Evolutionary conservation across 2,329 filamentous ascomycete genomes (phyloP), one percentile per base, ranked within the genome.

Genomic region (Diaporthe vaccinii): DNA sequence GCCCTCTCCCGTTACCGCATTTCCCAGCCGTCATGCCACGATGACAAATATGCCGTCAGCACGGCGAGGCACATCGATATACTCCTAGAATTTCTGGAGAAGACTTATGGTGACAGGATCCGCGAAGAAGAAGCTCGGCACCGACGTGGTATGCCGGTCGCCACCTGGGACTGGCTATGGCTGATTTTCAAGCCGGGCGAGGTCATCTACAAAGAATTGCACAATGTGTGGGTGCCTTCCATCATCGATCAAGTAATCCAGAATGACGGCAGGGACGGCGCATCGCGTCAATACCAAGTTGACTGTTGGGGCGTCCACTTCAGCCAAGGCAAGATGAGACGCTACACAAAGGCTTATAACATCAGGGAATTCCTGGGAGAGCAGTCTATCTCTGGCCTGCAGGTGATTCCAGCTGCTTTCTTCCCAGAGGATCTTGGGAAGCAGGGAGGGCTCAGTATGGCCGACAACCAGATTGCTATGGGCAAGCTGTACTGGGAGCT

Each of bases 401-500:
- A 80, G 4, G 79, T 87, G 12, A 81, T 89, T 41, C 87, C 87
- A 1, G 86, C 82, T 8, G 77, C 79, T 0, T 88, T 86, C 79
- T 86, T 86, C 81, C 82, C 79, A 0, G 85, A 86, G 4, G 80
- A 84, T 36, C 77, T 84, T 2, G 78, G 79, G 5, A 78, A 78
- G 20, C 77, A 78, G 78, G 78, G 75, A 0, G 82, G 80, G 9
- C 61, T 78, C 14, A 78, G 82, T 5, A 84, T 84, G 78, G 79
- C 80, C 8, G 80, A 84, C 76, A 83, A 83, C 78, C 84, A 84
- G 67, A 81, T 87, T 72, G 79, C 79, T 34, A 80, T 87, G 15
- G 87, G 87, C 12, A 85, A 82, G 78, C 65, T 83, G n/a, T 86
- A 84, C 80, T 89, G 87, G 87, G 84, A 87, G 22, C 83, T 89